Percentiles rank a stretch among this genome's conserved stretches.
Evolutionary conservation across 208 protist species (phyloP).

Genomic region (Zelonia costaricensis): DNA sequence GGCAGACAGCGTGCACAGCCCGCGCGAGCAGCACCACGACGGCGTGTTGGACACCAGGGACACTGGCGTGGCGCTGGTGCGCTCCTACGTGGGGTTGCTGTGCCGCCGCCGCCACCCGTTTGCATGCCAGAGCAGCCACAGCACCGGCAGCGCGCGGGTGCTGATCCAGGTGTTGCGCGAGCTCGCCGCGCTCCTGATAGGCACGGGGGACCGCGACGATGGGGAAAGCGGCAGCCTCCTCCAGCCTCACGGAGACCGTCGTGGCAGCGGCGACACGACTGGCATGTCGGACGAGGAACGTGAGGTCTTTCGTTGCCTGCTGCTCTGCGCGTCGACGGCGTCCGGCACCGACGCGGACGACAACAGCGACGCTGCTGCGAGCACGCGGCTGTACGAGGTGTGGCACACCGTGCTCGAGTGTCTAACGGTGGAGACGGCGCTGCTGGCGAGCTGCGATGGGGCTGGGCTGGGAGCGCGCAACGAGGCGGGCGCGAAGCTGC

Average conservation of each 20-base stretch:
- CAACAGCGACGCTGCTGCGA: too few species aligned
- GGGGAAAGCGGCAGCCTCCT: too few species aligned
- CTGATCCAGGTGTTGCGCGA: neutral
- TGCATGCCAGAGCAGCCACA: neutral
- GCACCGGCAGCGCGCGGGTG: neutral
- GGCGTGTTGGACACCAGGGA: neutral
- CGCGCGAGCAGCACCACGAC: neutral
- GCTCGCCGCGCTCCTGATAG: neutral
- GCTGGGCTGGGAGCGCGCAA: neutral
- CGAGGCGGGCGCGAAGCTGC: slow-evolving; percentile 3
- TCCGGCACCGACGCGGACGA: neutral
- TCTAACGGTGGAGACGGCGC: slow-evolving; percentile 2
- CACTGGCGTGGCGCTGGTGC: neutral
- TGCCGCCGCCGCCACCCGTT: slow-evolving; percentile 2
- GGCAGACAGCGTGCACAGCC: neutral
- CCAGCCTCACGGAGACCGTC: too few species aligned
- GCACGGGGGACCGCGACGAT: neutral
- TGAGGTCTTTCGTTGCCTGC: slow-evolving; percentile 1
- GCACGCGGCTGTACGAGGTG: neutral
- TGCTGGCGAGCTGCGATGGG: neutral
- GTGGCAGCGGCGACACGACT: neutral
- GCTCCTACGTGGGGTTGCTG: slow-evolving; percentile 6
- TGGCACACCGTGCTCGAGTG: slow-evolving; percentile 12
- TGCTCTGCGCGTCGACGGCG: neutral
- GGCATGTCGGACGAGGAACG: too few species aligned